Evolutionary conservation across 2,329 filamentous ascomycete genomes (phyloP).

Genomic region (Venturia effusa): DNA sequence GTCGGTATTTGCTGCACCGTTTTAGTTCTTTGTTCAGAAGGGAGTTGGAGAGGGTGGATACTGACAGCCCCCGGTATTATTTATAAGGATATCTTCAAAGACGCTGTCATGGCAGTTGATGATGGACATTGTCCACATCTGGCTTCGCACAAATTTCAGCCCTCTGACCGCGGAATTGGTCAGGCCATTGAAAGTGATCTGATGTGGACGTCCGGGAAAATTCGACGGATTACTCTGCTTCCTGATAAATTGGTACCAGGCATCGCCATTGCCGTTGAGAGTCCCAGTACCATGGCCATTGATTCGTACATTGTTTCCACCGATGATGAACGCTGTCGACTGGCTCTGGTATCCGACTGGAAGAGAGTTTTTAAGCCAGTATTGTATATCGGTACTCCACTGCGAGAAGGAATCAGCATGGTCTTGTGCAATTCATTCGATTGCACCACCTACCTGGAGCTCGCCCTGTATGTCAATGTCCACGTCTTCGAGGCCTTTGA

Average conservation of each 20-base stretch:
- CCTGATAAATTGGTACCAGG: slow-evolving; percentile 44
- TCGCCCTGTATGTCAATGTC: neutral
- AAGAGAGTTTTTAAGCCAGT: slow-evolving; percentile 21
- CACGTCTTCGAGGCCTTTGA: neutral
- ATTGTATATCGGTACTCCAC: slow-evolving; percentile 18
- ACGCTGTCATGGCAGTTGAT: slow-evolving; percentile 37
- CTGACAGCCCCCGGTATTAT: slow-evolving; percentile 29
- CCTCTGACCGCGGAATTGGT: slow-evolving; percentile 39
- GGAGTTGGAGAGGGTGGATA: neutral
- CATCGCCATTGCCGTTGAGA: slow-evolving; percentile 47
- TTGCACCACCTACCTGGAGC: neutral
- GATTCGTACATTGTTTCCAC: slow-evolving; percentile 40
- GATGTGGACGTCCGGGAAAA: slow-evolving; percentile 34
- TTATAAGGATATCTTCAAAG: slow-evolving; percentile 42
- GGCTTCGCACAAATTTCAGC: slow-evolving; percentile 43
- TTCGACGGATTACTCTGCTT: slow-evolving; percentile 16
- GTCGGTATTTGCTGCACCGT: slow-evolving; percentile 32
- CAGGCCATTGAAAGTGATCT: slow-evolving; percentile 40
- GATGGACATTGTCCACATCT: slow-evolving; percentile 51
- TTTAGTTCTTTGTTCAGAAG: slow-evolving; percentile 8
- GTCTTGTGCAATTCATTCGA: neutral
- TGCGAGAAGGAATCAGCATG: neutral
- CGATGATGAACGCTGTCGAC: slow-evolving; percentile 24
- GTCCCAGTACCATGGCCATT: slow-evolving; percentile 42
- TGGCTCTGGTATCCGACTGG: slow-evolving; percentile 22